Evolutionary conservation across 2,329 filamentous ascomycete species (phyloP).

Genomic region (Fusarium phyllophilum): DNA sequence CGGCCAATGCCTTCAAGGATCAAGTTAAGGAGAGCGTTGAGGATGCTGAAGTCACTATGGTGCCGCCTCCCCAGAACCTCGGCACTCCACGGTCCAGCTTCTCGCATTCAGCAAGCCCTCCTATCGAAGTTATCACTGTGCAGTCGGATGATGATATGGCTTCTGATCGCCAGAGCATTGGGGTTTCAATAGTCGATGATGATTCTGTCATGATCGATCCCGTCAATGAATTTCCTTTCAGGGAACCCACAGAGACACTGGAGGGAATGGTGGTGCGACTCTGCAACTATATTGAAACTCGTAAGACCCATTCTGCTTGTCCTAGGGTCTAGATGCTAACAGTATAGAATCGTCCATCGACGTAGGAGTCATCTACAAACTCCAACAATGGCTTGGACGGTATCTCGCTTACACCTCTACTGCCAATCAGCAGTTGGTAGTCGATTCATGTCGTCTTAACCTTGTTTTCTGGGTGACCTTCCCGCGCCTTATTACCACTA

Average conservation of each 20-base stretch:
- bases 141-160: conserved; percentile 51
- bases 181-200: conserved; percentile 37
- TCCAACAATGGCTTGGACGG: conserved; percentile 62
- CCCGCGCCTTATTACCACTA: conserved; percentile 58
- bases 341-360: conserved; percentile 55
- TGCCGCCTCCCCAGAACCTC: conserved; percentile 33
- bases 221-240: conserved; percentile 59
- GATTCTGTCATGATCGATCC: conserved; percentile 52
- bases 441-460: conserved; percentile 58
- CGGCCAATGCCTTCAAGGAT: conserved; percentile 29
- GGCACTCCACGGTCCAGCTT: conserved; percentile 49
- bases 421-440: conserved; percentile 48
- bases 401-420: conserved; percentile 56
- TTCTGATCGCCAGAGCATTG: conserved; percentile 48
- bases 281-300: conserved; percentile 49
- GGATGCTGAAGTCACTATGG: conserved; percentile 54
- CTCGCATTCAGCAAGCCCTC: conserved; percentile 56
- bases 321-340: conserved; percentile 29
- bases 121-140: conserved; percentile 55
- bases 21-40: conserved; percentile 59
- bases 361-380: conserved; percentile 54
- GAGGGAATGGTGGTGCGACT: conserved; percentile 50
- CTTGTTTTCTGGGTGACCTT: conserved; percentile 63
- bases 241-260: conserved; percentile 46
- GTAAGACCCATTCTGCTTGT: conserved; percentile 36